These are phyloP conservation scores for Trifolium fragiferum DNA, from an alignment of 306 rosid species.

Conservation along the genomic window DNA sequence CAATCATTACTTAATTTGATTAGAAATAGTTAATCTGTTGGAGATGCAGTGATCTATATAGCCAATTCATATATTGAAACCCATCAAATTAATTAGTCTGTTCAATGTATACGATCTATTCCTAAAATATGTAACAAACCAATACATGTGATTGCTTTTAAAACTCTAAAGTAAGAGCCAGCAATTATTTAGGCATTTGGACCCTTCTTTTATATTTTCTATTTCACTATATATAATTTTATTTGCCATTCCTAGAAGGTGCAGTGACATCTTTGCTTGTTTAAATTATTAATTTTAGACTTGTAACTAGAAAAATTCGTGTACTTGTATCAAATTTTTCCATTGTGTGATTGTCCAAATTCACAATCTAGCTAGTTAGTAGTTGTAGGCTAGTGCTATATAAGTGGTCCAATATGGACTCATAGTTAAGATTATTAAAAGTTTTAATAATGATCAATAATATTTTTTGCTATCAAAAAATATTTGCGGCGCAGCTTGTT, in stretches of 20 bases:
- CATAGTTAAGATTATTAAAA: too few relatives aligned
- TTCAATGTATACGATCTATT: slow-evolving; percentile 22
- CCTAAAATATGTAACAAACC: slow-evolving; percentile 1
- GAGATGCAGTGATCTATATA: not conserved
- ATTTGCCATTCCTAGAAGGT: slow-evolving; percentile 25
- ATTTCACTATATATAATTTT: not conserved
- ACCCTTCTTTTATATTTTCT: slow-evolving; percentile 38
- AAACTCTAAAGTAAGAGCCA: slow-evolving; percentile 41
- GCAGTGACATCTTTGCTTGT: slow-evolving; percentile 9
- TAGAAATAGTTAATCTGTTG: slow-evolving; percentile 17
- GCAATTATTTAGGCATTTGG: slow-evolving; percentile 40
- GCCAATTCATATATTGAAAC: slow-evolving; percentile 3
- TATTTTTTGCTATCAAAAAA: too few relatives aligned
- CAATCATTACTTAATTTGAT: slow-evolving; percentile 19
- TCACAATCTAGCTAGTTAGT: not conserved
- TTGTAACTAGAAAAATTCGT: slow-evolving; percentile 3
- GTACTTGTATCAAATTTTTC: not conserved
- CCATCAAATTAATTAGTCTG: slow-evolving; percentile 10
- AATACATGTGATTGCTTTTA: slow-evolving; percentile 46
- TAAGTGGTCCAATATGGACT: too few relatives aligned
- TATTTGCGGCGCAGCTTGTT: too few relatives aligned
- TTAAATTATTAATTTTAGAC: slow-evolving; percentile 28
- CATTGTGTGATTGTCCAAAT: slow-evolving; percentile 41
- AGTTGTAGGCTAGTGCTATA: too few relatives aligned
- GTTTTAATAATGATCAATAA: too few relatives aligned